These are phyloP conservation scores for Iodosphaeria phyllophila DNA, from an alignment of 2,329 filamentous ascomycete genomes.

Conservation along the genomic window DNA sequence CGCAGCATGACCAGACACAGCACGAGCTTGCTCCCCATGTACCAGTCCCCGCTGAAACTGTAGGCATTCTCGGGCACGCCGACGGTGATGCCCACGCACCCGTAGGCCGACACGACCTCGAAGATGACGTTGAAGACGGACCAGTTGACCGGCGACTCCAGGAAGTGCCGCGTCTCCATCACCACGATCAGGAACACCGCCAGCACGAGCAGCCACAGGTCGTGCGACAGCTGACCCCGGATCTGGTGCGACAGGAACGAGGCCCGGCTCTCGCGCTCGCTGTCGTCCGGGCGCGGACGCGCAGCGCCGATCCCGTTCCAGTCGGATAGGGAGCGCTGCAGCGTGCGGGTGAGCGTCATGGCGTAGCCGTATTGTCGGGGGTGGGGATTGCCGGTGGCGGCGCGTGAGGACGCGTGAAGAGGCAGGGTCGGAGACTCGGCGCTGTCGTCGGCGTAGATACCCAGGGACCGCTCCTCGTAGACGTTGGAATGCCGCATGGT, in stretches of 20 bases:
- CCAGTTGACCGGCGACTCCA: constrained; percentile 28
- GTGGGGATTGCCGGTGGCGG: not conserved
- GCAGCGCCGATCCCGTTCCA: constrained; percentile 25
- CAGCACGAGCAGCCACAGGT: constrained; percentile 46
- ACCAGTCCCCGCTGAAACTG: constrained; percentile 35
- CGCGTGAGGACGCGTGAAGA: not conserved
- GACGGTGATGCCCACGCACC: constrained; percentile 40
- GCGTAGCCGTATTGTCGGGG: constrained; percentile 3
- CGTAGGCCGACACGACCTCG: constrained; percentile 38
- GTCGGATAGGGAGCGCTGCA: constrained; percentile 17
- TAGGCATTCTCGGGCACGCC: constrained; percentile 33
- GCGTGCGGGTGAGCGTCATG: constrained; percentile 14
- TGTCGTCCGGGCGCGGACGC: constrained; percentile 5
- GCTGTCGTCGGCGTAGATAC: constrained; percentile 26
- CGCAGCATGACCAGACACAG: constrained; percentile 37
- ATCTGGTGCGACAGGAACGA: constrained; percentile 37
- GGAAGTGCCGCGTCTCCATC: constrained; percentile 37
- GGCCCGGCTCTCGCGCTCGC: constrained; percentile 16
- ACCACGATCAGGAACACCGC: constrained; percentile 40
- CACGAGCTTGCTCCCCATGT: constrained; percentile 35
- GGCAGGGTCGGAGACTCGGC: constrained; percentile 9
- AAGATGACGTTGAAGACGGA: constrained; percentile 42
- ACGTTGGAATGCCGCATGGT: constrained; percentile 51
- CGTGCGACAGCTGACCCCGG: constrained; percentile 45
- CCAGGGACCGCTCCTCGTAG: constrained; percentile 50